Evolutionary conservation across 73 alveolate species (phyloP), one percentile per base, ranked within the genome.

Genomic region (Tetrahymena elliotti): DNA sequence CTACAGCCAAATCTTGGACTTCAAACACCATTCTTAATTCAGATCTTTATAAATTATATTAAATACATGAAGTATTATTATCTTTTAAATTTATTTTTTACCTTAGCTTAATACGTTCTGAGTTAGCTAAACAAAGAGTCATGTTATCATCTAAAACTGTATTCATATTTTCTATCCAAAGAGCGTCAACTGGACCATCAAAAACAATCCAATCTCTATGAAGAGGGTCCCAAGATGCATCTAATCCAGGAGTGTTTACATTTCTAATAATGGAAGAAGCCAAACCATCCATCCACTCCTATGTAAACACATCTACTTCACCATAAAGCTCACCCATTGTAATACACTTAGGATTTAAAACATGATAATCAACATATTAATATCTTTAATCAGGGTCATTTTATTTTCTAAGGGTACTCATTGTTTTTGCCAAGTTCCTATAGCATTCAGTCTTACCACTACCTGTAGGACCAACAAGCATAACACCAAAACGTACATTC

Each of bases 391-490:
- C 99, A 27, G 95, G 96, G n/a, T 97, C 97, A 84, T 98, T 95
- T 95, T 97, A 94, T 52, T 96, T 96, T 94, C 99, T 98, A 36
- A 98, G 94, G 22, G 97, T 97, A 24, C 99, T 97, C 96, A 98
- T 96, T 35, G 99, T 97, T 95, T 98, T 97, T 96, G 98, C 98
- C 35, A 98, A 96, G 24, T 96, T 95, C 94, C 97, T 97, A 97
- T 98, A 98, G 93, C 98, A 97, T 33, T 98, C 96, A 31, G 99
- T 98, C 94, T 98, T 98, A 24, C 99, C 99, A 34, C 97, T 98
- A 31, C 99, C 99, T 38, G 99, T 98, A 27, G 97, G 98, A 2
- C 99, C 99, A 35, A 98, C 99, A 84, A 98, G 98, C 99, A 98
- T 98, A 41, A 98, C 98, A 53, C 99, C 99, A 95, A 98, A 97